phyloP scores from a whole-genome alignment of 192 early-diverging fungal species.

The Spizellomyces sp. region DNA sequence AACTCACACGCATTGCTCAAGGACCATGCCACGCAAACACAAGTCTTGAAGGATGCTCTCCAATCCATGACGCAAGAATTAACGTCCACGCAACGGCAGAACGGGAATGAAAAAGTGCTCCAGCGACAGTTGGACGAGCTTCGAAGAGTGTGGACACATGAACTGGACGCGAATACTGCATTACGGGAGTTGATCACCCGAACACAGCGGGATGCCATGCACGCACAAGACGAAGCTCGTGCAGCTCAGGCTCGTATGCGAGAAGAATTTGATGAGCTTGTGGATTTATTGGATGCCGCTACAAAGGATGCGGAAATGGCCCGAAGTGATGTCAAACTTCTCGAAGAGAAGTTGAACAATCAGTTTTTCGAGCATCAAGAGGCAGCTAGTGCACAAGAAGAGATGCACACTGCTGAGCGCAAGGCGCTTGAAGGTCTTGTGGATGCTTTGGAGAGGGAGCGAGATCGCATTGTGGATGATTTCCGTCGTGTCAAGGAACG shows the following conservation, averaged over 20 bases:
- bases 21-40: slow-evolving; percentile 40
- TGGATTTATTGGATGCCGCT: slow-evolving; percentile 30
- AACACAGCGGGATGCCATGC: slow-evolving; percentile 41
- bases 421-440: slow-evolving; percentile 41
- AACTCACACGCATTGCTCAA: slow-evolving; percentile 39
- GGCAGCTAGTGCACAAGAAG: slow-evolving; percentile 33
- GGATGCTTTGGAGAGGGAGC: slow-evolving; percentile 37
- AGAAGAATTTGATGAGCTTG: slow-evolving; percentile 48
- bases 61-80: slow-evolving; percentile 30
- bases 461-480: slow-evolving; percentile 37
- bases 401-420: slow-evolving; percentile 41
- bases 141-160: slow-evolving; percentile 45
- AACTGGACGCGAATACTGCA: slow-evolving; percentile 38
- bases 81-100: slow-evolving; percentile 12
- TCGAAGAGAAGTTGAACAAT: slow-evolving; percentile 32
- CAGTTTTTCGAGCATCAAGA: slow-evolving; percentile 49
- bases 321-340: slow-evolving; percentile 12
- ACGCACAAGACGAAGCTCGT: slow-evolving; percentile 26
- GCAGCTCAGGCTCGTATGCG: slow-evolving; percentile 25
- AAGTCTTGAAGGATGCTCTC: slow-evolving; percentile 39
- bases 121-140: slow-evolving; percentile 45
- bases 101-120: slow-evolving; percentile 13
- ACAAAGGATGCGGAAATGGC: slow-evolving; percentile 23
- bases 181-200: slow-evolving; percentile 43
- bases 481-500: slow-evolving; percentile 24